Evolutionary conservation across 768 basidiomycete species (phyloP).

Genomic region (Naematelia aurantialba): DNA sequence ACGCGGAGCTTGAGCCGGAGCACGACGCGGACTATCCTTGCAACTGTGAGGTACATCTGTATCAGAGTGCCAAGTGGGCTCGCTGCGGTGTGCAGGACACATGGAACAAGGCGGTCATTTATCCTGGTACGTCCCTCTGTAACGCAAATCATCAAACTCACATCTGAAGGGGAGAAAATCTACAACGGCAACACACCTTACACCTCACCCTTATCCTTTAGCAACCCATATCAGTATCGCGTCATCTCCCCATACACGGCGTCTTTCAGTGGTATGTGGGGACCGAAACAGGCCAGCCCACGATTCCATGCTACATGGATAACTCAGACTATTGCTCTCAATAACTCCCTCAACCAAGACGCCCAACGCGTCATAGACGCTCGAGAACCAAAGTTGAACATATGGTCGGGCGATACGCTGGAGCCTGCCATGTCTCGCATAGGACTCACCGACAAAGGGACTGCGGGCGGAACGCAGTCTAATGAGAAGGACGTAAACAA

Average conservation of each 20-base stretch:
- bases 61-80: constrained; percentile 12
- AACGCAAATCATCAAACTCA: not conserved
- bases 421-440: not conserved
- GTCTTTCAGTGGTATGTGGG: not conserved
- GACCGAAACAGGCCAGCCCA: constrained; percentile 6
- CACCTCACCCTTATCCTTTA: constrained; percentile 4
- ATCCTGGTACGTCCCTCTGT: no score
- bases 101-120: constrained; percentile 15
- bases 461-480: no score
- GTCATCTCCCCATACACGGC: constrained; percentile 11
- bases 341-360: constrained; percentile 21
- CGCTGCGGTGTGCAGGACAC: constrained; percentile 9
- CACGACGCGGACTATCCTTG: constrained; percentile 22
- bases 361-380: constrained; percentile 19
- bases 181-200: constrained; percentile 8
- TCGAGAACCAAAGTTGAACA: constrained; percentile 18
- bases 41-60: constrained; percentile 12
- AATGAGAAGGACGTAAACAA: not conserved
- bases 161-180: constrained; percentile 12
- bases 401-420: constrained; percentile 14
- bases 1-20: constrained; percentile 25
- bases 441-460: not conserved
- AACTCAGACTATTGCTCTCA: constrained; percentile 19
- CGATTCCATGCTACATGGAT: constrained; percentile 6
- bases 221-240: constrained; percentile 8